These are phyloP conservation scores for Lepidium africanum DNA, from an alignment of 345 rosid genomes.

Conservation along the genomic window DNA sequence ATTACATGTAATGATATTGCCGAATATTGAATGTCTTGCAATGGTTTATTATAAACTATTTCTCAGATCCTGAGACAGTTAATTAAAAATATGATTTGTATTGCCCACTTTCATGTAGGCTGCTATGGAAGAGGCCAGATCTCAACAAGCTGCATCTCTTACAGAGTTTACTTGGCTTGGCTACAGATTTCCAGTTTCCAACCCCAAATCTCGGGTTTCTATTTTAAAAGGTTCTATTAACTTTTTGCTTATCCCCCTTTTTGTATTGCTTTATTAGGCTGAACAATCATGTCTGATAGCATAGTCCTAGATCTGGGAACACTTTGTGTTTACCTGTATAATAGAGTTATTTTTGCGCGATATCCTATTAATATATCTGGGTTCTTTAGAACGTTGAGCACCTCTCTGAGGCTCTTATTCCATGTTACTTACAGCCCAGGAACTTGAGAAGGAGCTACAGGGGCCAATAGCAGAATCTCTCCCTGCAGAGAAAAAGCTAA, in stretches of 20 bases:
- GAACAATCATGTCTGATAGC: background rate
- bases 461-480: constrained; percentile 64
- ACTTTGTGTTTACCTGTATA: background rate
- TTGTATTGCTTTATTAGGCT: background rate
- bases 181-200: constrained; percentile 77
- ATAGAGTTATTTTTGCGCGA: background rate
- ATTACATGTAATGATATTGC: background rate
- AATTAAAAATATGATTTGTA: background rate
- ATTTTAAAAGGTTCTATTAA: constrained; percentile 70
- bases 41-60: background rate
- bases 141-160: constrained; percentile 95
- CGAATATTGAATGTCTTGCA: constrained; percentile 4
- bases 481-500: constrained; percentile 73
- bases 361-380: background rate
- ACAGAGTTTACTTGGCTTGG: constrained; percentile 98
- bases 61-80: background rate
- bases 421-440: constrained; percentile 64
- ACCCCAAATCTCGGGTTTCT: constrained; percentile 91
- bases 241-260: background rate
- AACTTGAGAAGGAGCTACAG: constrained; percentile 89
- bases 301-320: background rate
- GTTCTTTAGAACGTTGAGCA: constrained; percentile 3
- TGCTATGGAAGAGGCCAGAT: constrained; percentile 95
- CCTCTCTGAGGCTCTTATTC: constrained; percentile 16
- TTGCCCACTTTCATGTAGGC: constrained; percentile 43